Evolutionary conservation across 1,284 basidiomycete genomes (phyloP).

Genomic region (Xerocomus minutiporus): DNA sequence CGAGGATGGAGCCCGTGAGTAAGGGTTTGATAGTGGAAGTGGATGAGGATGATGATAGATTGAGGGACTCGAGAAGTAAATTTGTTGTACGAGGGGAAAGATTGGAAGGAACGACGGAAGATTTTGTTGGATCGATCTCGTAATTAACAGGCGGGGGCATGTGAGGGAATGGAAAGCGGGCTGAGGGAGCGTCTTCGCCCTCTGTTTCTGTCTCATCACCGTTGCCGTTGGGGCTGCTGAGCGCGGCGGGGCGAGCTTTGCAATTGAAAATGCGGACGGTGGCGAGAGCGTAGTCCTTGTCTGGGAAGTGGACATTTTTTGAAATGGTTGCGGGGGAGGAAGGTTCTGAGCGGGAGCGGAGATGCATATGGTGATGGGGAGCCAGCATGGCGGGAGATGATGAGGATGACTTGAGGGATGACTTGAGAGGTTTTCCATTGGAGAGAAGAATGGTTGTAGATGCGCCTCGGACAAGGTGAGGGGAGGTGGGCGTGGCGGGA

Average conservation of each 20-base stretch:
- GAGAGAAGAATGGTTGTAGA: constrained; percentile 55
- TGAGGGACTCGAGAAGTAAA: constrained; percentile 48
- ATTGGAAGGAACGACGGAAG: constrained; percentile 43
- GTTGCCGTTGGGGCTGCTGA: constrained; percentile 41
- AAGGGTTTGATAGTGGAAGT: constrained; percentile 29
- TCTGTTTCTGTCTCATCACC: constrained; percentile 79
- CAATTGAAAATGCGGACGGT: constrained; percentile 82
- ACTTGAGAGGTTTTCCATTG: constrained; percentile 88
- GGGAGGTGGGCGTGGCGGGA: neutral
- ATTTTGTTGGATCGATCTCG: constrained; percentile 40
- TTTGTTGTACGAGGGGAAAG: constrained; percentile 31
- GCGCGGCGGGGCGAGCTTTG: constrained; percentile 66
- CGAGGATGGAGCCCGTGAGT: constrained; percentile 68
- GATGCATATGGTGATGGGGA: constrained; percentile 30
- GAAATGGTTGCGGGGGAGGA: constrained; percentile 59
- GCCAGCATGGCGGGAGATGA: constrained; percentile 47
- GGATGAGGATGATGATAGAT: constrained; percentile 34
- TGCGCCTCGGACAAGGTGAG: constrained; percentile 29
- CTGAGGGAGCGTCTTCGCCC: constrained; percentile 38
- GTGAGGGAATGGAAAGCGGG: constrained; percentile 37
- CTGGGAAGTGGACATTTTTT: constrained; percentile 89
- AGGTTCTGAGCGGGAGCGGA: constrained; percentile 60
- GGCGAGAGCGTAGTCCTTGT: constrained; percentile 62
- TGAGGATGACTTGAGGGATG: constrained; percentile 74
- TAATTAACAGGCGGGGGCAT: constrained; percentile 53